Base-by-base conservation (phyloP, 2,329 filamentous ascomycete species). In the Epichloe baconii region DNA sequence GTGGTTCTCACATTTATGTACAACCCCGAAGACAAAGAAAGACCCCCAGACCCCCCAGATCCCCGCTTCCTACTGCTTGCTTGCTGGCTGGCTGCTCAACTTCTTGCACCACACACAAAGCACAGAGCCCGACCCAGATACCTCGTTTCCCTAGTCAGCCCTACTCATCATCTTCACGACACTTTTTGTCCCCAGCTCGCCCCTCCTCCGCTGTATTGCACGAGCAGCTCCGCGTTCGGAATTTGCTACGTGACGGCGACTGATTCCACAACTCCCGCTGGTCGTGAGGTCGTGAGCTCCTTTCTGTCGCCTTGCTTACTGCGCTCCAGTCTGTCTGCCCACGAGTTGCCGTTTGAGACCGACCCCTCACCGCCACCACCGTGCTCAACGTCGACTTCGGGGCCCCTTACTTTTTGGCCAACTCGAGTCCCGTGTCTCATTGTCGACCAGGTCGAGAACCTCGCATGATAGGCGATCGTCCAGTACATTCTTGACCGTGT, bases 301-400 rank as follows among this genome's bases (percentile, higher is more conserved):
- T 40, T 45, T 19, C 42, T 38, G 11, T 49, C 37, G 31, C 23
- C 31, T 40, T 35, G 44, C 41, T 17, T 19, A 38, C 19, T 40
- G 38, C 49, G 44, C 48, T 46, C n/a, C 36, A 34, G 46, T 15
- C 46, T 21, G 19, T 21, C 46, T 51, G n/a, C 34, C 10, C 44
- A 35, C 43, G 36, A 38, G 34, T 8, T 47, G 17, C 10, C 31
- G 8, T 10, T n/a, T 26, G 41, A 38, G 21, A 42, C 23, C 19
- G 43, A 44, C 45, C 47, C 47, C 42, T 51, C 53, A 50, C 52
- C 52, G 52, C 53, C 49, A 41, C 41, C 52, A 50, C 50, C 55
- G 60, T 59, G 61, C 57, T 57, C 37, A 60, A 59, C 57, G 58
- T 59, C 52, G 56, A 54, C 53, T 52, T 53, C 36, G 49, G 41